Percentiles rank a stretch among this genome's conserved stretches.
Evolutionary conservation across 1,139 yeast genomes (phyloP).

Genomic region (Pichia sp.): DNA sequence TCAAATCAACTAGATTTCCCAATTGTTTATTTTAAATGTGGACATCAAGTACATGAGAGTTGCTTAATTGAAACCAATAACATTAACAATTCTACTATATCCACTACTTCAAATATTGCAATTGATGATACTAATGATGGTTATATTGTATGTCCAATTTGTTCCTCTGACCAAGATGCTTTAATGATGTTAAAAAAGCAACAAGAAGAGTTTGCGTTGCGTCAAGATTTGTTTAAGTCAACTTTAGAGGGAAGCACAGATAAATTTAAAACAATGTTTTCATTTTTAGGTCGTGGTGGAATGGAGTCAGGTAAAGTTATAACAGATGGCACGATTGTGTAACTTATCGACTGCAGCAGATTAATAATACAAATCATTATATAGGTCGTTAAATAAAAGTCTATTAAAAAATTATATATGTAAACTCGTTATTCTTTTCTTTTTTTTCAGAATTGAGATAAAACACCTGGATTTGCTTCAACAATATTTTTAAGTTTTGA

Average conservation of each 20-base stretch:
- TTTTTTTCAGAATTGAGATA: slow-evolving; percentile 5
- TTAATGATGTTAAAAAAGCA: slow-evolving; percentile 51
- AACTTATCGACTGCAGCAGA: too few relatives aligned
- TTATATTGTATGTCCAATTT: slow-evolving; percentile 56
- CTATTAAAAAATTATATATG: neutral
- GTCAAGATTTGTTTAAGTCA: slow-evolving; percentile 56
- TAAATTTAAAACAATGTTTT: slow-evolving; percentile 68
- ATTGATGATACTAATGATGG: slow-evolving; percentile 10
- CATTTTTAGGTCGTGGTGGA: slow-evolving; percentile 83
- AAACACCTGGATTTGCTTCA: slow-evolving; percentile 13
- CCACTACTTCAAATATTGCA: slow-evolving; percentile 9
- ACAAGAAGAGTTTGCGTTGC: slow-evolving; percentile 57
- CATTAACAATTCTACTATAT: neutral
- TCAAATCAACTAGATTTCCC: slow-evolving; percentile 68
- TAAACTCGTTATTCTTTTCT: too few relatives aligned
- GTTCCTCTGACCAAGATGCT: slow-evolving; percentile 64
- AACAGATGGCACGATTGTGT: neutral
- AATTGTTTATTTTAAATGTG: slow-evolving; percentile 76
- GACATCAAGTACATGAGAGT: slow-evolving; percentile 80
- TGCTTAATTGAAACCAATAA: slow-evolving; percentile 40
- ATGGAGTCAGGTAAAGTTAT: slow-evolving; percentile 40
- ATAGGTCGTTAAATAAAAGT: too few relatives aligned
- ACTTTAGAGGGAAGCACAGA: slow-evolving; percentile 56
- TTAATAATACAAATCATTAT: too few relatives aligned
- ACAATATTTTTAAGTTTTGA: slow-evolving; percentile 19